A percentile compares a stretch with the other conserved stretches of the same genome.
Conservation (phyloP, 768 basidiomycete species). For the Phaeotremella fagi region DNA sequence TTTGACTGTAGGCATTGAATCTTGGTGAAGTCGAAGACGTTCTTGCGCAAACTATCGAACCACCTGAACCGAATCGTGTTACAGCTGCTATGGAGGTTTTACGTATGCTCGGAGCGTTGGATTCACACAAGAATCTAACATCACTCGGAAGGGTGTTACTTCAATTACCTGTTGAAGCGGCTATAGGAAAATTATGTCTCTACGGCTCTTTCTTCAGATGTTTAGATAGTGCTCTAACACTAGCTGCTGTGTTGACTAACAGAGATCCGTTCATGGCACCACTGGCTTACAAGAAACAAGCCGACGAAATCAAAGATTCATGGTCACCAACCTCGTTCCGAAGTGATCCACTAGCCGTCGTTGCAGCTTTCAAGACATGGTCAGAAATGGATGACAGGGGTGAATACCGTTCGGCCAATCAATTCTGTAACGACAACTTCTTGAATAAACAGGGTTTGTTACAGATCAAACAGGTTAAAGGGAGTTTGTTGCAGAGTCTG, state of each 20-base stretch:
- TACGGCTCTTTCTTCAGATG: conserved; percentile 92
- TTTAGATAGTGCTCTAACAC: conserved; percentile 66
- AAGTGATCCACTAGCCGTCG: conserved; percentile 73
- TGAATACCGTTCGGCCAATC: conserved; percentile 62
- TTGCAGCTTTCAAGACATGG: conserved; percentile 80
- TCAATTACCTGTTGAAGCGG: conserved; percentile 82
- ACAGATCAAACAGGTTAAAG: conserved; percentile 72
- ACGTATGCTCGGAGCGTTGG: conserved; percentile 81
- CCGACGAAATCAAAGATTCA: conserved; percentile 65
- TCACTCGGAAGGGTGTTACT: conserved; percentile 82
- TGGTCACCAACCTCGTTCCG: conserved; percentile 70
- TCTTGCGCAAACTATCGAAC: conserved; percentile 76
- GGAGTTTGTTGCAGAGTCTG: conserved; percentile 69
- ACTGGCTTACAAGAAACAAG: conserved; percentile 65
- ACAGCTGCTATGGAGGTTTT: conserved; percentile 71
- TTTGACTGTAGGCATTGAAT: conserved; percentile 58
- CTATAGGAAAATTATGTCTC: conserved; percentile 81
- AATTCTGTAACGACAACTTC: conserved; percentile 80
- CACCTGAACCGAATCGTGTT: conserved; percentile 73
- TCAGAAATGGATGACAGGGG: conserved; percentile 64
- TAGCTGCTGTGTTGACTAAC: conserved; percentile 85
- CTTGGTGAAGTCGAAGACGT: conserved; percentile 86
- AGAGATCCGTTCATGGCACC: conserved; percentile 88
- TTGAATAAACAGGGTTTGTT: conserved; percentile 77
- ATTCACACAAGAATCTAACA: conserved; percentile 67